Conservation (phyloP, 1,139 yeast genomes). For the Sugiyamaella neomexicana region DNA sequence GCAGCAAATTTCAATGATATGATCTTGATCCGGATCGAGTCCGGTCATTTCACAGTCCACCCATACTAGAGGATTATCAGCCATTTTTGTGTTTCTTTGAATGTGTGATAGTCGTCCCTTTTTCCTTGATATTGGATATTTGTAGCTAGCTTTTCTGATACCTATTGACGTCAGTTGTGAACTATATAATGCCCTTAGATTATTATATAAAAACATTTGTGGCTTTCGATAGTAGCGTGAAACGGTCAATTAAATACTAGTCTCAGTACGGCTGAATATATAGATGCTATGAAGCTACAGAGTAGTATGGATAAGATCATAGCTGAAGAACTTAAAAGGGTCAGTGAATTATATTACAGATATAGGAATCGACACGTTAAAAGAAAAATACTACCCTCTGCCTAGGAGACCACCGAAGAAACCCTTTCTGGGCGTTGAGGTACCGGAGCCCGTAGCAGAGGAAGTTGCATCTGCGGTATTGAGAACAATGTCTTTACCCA, state of each 20-base stretch:
- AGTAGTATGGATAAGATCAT: background rate
- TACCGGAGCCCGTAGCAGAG: background rate
- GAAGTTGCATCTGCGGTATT: conserved; percentile 9
- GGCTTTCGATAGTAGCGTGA: background rate
- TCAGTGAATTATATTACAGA: conserved; percentile 1
- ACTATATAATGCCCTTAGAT: background rate
- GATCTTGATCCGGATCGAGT: conserved; percentile 65
- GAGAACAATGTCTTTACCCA: conserved; percentile 15
- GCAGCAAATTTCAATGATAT: conserved; percentile 90
- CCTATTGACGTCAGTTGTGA: background rate
- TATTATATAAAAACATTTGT: background rate
- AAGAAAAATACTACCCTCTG: conserved; percentile 2
- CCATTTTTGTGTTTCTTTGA: too few species aligned
- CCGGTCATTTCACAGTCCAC: conserved; percentile 97
- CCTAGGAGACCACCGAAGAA: conserved; percentile 22
- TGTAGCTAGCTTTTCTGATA: conserved; percentile 2
- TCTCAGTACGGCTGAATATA: background rate
- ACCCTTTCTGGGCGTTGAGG: conserved; percentile 17
- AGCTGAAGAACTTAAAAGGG: background rate
- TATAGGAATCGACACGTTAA: too few species aligned
- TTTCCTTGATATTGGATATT: background rate
- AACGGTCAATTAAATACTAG: background rate
- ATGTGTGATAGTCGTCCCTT: background rate
- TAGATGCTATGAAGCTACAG: background rate
- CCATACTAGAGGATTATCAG: conserved; percentile 56